Conservation (phyloP, 495 filamentous ascomycete genomes). For the Darksidea phi region DNA sequence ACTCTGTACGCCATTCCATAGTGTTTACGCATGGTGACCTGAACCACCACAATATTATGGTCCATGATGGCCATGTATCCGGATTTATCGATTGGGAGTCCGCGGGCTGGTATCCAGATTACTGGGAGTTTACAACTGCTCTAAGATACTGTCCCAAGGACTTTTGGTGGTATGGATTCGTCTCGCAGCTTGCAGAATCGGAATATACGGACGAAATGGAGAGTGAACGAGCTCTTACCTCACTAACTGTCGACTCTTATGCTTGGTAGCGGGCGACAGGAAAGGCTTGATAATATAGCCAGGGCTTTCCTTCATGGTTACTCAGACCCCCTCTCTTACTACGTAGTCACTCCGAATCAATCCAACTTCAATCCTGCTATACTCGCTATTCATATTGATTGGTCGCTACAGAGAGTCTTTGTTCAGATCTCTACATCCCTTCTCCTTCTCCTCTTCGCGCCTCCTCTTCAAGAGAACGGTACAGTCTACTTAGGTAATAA, state of each 20-base stretch:
- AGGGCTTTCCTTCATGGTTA: too few relatives aligned
- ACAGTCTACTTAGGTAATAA: too few relatives aligned
- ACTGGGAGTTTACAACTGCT: slow-evolving; percentile 20
- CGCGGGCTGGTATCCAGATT: slow-evolving; percentile 24
- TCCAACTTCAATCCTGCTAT: too few relatives aligned
- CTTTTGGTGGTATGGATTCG: slow-evolving; percentile 20
- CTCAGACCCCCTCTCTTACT: too few relatives aligned
- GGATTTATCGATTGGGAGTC: slow-evolving; percentile 16
- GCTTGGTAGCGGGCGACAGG: slow-evolving; percentile 23
- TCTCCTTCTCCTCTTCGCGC: too few relatives aligned
- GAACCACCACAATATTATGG: slow-evolving; percentile 14
- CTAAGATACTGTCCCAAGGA: slow-evolving; percentile 16
- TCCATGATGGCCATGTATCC: slow-evolving; percentile 8
- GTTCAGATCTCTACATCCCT: too few relatives aligned
- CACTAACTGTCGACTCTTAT: slow-evolving; percentile 12
- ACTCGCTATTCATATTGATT: too few relatives aligned
- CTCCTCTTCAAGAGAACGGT: too few relatives aligned
- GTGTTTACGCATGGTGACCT: slow-evolving; percentile 18
- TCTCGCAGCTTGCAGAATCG: slow-evolving; percentile 5
- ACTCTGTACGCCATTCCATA: slow-evolving; percentile 1
- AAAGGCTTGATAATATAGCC: too few relatives aligned
- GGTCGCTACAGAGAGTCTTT: too few relatives aligned
- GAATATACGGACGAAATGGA: slow-evolving; percentile 19
- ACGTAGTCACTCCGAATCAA: too few relatives aligned
- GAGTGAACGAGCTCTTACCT: slow-evolving; percentile 15